phyloP scores from a whole-genome alignment of 148 eudicot genomes.

The Camellia granthamiana region DNA sequence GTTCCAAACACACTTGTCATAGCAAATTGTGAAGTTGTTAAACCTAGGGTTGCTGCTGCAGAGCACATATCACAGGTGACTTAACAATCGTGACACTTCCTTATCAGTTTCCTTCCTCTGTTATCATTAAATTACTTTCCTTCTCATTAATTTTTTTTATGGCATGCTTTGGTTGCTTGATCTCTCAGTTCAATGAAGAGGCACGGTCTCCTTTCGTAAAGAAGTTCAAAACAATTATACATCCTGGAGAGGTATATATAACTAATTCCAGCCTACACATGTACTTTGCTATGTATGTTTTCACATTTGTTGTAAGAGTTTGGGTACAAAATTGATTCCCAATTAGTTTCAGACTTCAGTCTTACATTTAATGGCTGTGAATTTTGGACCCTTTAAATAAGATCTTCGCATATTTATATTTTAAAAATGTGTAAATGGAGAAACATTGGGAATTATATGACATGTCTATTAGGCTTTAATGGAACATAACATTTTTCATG shows the following conservation, averaged over 20 bases:
- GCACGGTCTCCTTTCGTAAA: slow-evolving; percentile 93
- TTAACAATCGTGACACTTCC: neutral
- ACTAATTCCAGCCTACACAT: neutral
- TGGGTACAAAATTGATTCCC: neutral
- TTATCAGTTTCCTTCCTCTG: neutral
- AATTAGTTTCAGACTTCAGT: neutral
- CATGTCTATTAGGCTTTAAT: no score
- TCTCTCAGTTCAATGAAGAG: slow-evolving; percentile 93
- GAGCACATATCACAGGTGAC: slow-evolving; percentile 93
- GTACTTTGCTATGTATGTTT: neutral
- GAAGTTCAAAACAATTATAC: slow-evolving; percentile 89
- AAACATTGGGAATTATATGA: no score
- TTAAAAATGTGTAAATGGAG: no score
- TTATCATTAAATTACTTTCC: neutral
- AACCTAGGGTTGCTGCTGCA: slow-evolving; percentile 97
- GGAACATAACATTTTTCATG: no score
- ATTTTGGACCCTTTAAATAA: neutral
- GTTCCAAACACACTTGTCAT: slow-evolving; percentile 91
- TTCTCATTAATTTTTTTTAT: neutral
- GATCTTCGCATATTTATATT: no score
- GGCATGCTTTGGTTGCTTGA: slow-evolving; percentile 11
- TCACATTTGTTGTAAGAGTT: neutral
- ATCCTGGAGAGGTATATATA: slow-evolving; percentile 89
- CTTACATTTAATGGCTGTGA: neutral
- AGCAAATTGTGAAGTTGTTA: slow-evolving; percentile 92